These are phyloP conservation scores for Vicia sativa DNA, from an alignment of 306 rosid genomes.

Conservation along the genomic window DNA sequence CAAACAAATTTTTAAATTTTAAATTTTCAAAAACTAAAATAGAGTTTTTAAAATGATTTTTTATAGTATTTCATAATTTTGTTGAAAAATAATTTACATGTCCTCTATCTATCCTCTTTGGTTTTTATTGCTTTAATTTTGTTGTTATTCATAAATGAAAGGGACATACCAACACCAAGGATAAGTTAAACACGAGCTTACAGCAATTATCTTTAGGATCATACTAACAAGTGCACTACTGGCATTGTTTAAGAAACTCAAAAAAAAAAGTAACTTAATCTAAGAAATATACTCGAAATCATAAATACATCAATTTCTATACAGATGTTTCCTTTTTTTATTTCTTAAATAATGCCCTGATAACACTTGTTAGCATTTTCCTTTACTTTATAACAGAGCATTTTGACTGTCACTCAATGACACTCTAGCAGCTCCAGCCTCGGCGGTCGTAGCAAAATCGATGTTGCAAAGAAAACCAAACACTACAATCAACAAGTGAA, in stretches of 20 bases:
- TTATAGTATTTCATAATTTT: too few relatives aligned
- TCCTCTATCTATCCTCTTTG: neutral
- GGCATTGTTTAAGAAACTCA: too few relatives aligned
- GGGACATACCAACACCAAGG: neutral
- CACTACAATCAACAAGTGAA: slow-evolving; percentile 20
- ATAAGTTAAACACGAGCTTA: neutral
- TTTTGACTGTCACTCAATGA: slow-evolving; percentile 25
- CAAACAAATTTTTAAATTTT: too few relatives aligned
- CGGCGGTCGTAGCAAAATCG: neutral
- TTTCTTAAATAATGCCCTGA: too few relatives aligned
- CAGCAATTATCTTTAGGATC: neutral
- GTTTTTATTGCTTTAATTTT: neutral
- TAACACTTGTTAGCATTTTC: too few relatives aligned
- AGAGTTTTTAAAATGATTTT: too few relatives aligned
- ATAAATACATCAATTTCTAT: too few relatives aligned
- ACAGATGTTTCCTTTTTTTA: neutral
- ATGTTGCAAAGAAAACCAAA: slow-evolving; percentile 23
- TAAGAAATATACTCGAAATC: too few relatives aligned
- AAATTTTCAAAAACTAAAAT: too few relatives aligned
- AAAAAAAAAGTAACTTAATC: too few relatives aligned
- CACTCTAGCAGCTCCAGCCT: slow-evolving; percentile 14
- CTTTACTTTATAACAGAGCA: slow-evolving; percentile 9
- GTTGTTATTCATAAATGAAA: neutral
- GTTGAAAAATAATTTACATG: too few relatives aligned
- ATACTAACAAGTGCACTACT: too few relatives aligned